Evolutionary conservation across 208 protist species (phyloP).

Genomic region (Zelonia costaricensis): DNA sequence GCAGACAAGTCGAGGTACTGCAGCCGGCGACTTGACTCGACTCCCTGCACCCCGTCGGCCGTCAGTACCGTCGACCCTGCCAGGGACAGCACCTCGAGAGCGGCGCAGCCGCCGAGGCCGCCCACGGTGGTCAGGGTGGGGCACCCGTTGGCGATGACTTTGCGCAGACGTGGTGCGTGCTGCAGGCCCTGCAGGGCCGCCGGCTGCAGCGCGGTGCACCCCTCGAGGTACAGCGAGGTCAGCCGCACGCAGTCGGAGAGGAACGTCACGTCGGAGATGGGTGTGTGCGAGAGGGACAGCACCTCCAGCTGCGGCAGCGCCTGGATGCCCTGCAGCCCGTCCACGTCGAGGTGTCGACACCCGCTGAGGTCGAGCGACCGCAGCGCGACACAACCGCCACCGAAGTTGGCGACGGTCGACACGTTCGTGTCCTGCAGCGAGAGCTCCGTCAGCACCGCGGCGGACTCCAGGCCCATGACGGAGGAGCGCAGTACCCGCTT

Average conservation of each 20-base stretch:
- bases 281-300: slow-evolving; percentile 49
- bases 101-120: slow-evolving; percentile 28
- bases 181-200: slow-evolving; percentile 40
- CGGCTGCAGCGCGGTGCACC: slow-evolving; percentile 37
- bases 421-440: slow-evolving; percentile 64
- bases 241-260: slow-evolving; percentile 38
- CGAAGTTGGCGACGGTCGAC: slow-evolving; percentile 49
- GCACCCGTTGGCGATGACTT: slow-evolving; percentile 41
- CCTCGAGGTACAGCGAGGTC: slow-evolving; percentile 46
- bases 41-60: slow-evolving; percentile 27
- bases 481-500: slow-evolving; percentile 62
- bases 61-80: slow-evolving; percentile 29
- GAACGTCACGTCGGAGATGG: slow-evolving; percentile 47
- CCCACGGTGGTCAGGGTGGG: slow-evolving; percentile 25
- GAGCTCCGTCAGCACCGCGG: slow-evolving; percentile 39
- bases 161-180: slow-evolving; percentile 29
- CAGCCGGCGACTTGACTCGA: slow-evolving; percentile 36
- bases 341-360: slow-evolving; percentile 59
- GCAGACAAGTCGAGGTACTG: slow-evolving; percentile 47
- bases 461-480: slow-evolving; percentile 47
- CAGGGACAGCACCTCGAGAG: slow-evolving; percentile 43
- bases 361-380: slow-evolving; percentile 53
- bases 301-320: slow-evolving; percentile 48
- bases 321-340: slow-evolving; percentile 54
- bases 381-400: slow-evolving; percentile 31